A percentile compares a stretch with the other conserved stretches of the same genome.
These are phyloP conservation scores for Penicillium janthinellum DNA, from an alignment of 2,329 filamentous ascomycete genomes.

Conservation along the genomic window DNA sequence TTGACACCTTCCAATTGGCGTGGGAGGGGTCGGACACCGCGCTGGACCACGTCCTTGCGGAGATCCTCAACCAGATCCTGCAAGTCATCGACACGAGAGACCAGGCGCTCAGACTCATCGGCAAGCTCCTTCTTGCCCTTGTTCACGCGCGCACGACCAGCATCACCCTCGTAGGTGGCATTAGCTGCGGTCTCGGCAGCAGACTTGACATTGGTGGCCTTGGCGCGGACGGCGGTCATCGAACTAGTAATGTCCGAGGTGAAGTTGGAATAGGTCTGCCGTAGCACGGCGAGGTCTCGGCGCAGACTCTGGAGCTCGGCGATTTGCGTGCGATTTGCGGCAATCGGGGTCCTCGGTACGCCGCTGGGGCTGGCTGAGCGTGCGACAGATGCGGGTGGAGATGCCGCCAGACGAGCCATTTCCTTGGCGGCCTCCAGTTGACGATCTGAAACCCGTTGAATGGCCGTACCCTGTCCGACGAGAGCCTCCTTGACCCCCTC, in stretches of 20 bases:
- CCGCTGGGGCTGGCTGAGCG: slow-evolving; percentile 28
- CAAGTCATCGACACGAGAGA: slow-evolving; percentile 92
- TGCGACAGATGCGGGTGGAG: slow-evolving; percentile 42
- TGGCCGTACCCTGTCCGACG: slow-evolving; percentile 76
- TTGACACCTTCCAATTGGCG: slow-evolving; percentile 86
- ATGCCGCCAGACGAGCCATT: slow-evolving; percentile 67
- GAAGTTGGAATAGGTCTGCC: slow-evolving; percentile 91
- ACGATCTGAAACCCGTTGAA: slow-evolving; percentile 85
- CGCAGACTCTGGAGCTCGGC: slow-evolving; percentile 79
- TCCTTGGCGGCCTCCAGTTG: slow-evolving; percentile 90
- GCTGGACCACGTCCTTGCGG: slow-evolving; percentile 91
- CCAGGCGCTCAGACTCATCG: slow-evolving; percentile 84
- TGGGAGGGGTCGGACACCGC: slow-evolving; percentile 87
- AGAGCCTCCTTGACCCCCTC: slow-evolving; percentile 82
- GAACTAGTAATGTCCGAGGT: slow-evolving; percentile 84
- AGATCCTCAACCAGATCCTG: slow-evolving; percentile 96
- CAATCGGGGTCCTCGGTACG: slow-evolving; percentile 30
- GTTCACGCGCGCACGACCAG: slow-evolving; percentile 83
- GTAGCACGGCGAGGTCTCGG: slow-evolving; percentile 84
- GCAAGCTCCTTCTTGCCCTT: slow-evolving; percentile 84
- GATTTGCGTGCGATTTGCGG: slow-evolving; percentile 62
- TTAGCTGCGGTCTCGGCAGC: slow-evolving; percentile 70
- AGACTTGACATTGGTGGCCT: slow-evolving; percentile 78
- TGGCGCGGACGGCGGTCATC: slow-evolving; percentile 79
- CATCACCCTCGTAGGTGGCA: slow-evolving; percentile 72